Conservation (phyloP, 179 eudicot genomes). For the Corrigiola litoralis region DNA sequence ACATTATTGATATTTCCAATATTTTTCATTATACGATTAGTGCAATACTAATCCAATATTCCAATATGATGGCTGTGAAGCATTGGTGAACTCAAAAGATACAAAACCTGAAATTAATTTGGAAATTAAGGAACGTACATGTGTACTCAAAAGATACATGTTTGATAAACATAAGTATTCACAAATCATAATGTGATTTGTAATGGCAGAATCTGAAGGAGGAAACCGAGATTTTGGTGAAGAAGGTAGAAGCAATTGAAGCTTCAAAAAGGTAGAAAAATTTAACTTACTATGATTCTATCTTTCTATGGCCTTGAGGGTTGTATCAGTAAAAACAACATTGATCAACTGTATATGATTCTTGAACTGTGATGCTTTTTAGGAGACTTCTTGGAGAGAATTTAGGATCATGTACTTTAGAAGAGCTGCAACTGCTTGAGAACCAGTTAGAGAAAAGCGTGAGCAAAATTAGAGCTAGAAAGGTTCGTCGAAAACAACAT, state of each 20-base stretch:
- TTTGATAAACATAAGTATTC: too few relatives aligned
- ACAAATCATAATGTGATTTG: too few relatives aligned
- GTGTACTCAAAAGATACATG: too few relatives aligned
- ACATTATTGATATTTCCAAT: too few relatives aligned
- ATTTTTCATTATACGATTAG: too few relatives aligned
- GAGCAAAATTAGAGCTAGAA: conserved; percentile 53
- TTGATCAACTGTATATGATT: neutral
- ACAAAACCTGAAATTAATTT: too few relatives aligned
- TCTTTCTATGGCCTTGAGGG: neutral
- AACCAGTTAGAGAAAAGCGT: conserved; percentile 68
- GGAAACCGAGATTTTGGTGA: conserved; percentile 57
- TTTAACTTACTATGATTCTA: neutral
- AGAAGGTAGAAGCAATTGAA: conserved; percentile 73
- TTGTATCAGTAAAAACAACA: too few relatives aligned
- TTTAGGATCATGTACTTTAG: conserved; percentile 52
- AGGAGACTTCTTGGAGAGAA: conserved; percentile 85
- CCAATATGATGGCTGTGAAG: too few relatives aligned
- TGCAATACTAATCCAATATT: too few relatives aligned
- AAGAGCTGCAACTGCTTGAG: conserved; percentile 71
- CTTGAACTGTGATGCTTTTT: neutral
- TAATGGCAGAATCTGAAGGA: conserved; percentile 58
- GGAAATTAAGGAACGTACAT: too few relatives aligned
- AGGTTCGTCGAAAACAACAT: conserved; percentile 35
- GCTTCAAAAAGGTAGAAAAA: conserved; percentile 65
- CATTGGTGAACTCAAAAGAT: too few relatives aligned